These are phyloP conservation scores for Naganishia sp. DNA, from an alignment of 1,284 basidiomycete species.

Conservation along the genomic window DNA sequence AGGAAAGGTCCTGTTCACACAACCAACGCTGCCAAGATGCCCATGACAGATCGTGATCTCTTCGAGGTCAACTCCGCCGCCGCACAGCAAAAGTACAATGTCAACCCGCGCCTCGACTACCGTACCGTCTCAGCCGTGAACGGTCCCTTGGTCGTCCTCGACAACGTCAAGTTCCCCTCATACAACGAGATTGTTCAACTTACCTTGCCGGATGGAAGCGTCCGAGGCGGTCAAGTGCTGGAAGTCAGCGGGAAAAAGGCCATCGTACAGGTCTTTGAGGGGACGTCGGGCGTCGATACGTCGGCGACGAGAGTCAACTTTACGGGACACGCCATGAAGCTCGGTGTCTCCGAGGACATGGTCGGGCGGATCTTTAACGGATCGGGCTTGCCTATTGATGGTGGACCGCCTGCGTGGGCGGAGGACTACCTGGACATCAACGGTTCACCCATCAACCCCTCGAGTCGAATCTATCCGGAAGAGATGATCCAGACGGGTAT, in stretches of 20 bases:
- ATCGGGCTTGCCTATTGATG: conserved; percentile 95
- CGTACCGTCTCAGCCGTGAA: conserved; percentile 95
- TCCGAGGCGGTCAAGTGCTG: conserved; percentile 94
- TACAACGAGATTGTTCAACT: conserved; percentile 99
- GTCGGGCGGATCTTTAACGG: conserved; percentile 99
- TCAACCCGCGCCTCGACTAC: conserved; percentile 66
- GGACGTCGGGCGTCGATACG: conserved; percentile 96
- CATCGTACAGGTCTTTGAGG: conserved; percentile 99
- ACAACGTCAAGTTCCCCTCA: conserved; percentile 99
- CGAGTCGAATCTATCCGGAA: conserved; percentile 98
- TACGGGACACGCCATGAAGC: conserved; percentile 96
- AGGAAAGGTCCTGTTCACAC: neutral
- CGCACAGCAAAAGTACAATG: conserved; percentile 77
- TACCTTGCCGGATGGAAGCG: conserved; percentile 92
- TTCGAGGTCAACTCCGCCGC: conserved; percentile 83
- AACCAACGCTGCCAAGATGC: conserved; percentile 2
- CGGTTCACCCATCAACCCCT: conserved; percentile 98
- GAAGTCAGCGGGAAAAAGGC: conserved; percentile 99
- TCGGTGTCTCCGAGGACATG: conserved; percentile 99
- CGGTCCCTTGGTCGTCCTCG: conserved; percentile 91
- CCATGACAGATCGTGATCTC: conserved; percentile 64
- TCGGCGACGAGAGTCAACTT: conserved; percentile 93
- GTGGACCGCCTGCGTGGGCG: conserved; percentile 98
- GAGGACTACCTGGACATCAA: conserved; percentile 99
- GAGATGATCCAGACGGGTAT: conserved; percentile 99